Percentiles rank a stretch among this genome's conserved stretches.
Conservation (phyloP, 1,284 basidiomycete genomes). For the Cutaneotrichosporon sp. region DNA sequence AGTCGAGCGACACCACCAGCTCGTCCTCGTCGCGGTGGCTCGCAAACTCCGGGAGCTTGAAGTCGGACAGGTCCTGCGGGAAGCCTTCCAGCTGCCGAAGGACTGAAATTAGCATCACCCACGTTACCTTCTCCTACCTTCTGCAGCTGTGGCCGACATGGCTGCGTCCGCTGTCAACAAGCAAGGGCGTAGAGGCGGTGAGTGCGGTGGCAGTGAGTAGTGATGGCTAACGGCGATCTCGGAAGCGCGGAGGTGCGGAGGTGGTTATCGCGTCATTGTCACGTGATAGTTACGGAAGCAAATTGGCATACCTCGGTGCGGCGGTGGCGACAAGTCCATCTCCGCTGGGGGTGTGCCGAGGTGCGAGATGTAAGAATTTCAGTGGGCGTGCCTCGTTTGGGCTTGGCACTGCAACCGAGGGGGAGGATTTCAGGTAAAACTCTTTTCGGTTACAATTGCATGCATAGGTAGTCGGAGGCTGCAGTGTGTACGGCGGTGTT, state of each 20-base stretch:
- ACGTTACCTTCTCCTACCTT: neutral
- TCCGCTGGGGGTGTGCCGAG: no score
- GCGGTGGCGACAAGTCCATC: neutral
- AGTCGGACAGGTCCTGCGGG: slow-evolving; percentile 14
- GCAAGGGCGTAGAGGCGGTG: neutral
- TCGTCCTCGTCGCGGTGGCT: slow-evolving; percentile 2
- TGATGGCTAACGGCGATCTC: neutral
- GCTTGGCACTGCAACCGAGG: no score
- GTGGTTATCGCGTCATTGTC: neutral
- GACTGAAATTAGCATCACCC: slow-evolving; percentile 6
- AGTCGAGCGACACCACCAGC: slow-evolving; percentile 7
- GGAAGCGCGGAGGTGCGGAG: neutral
- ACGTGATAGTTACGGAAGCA: neutral
- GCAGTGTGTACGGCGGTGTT: no score
- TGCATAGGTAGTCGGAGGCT: no score
- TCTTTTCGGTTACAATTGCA: no score
- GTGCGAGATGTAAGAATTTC: no score
- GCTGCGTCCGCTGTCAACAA: neutral
- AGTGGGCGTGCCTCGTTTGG: no score
- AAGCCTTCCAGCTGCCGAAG: slow-evolving; percentile 17
- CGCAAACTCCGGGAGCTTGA: neutral
- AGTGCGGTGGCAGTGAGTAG: neutral
- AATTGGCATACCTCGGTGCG: neutral
- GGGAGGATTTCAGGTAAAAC: no score
- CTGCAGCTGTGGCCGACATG: neutral